Conservation (phyloP, 2,329 filamentous ascomycete genomes). For the Daldinia sp. region DNA sequence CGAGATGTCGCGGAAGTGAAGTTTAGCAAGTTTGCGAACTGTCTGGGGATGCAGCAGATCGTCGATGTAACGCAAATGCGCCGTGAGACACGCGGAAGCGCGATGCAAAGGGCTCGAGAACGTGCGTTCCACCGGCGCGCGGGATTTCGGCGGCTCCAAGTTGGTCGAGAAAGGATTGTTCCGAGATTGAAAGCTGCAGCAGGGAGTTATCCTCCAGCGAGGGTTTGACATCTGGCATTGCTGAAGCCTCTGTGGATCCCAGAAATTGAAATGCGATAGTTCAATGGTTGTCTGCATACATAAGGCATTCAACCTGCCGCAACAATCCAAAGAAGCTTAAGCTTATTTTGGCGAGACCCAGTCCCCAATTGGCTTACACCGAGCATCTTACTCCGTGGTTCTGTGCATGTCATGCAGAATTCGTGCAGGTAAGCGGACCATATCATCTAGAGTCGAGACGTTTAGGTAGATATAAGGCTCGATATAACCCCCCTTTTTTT, state of each 20-base stretch:
- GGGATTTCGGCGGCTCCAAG: conserved; percentile 36
- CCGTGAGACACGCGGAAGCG: conserved; percentile 28
- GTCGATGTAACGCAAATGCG: conserved; percentile 37
- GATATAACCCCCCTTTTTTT: conserved; percentile 33
- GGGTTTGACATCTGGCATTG: conserved; percentile 57
- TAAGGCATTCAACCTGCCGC: conserved; percentile 33
- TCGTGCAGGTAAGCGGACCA: conserved; percentile 34
- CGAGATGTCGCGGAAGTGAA: conserved; percentile 42
- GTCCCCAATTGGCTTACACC: conserved; percentile 42
- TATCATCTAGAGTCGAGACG: conserved; percentile 28
- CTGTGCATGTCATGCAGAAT: conserved; percentile 39
- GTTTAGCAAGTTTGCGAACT: conserved; percentile 32
- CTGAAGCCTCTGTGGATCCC: conserved; percentile 50
- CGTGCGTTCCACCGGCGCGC: conserved; percentile 38
- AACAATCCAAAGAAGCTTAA: conserved; percentile 42
- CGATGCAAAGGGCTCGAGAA: conserved; percentile 34
- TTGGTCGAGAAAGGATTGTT: conserved; percentile 40
- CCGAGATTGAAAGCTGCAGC: conserved; percentile 43
- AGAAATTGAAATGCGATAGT: conserved; percentile 46
- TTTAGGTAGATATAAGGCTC: conserved; percentile 38
- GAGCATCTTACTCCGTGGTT: conserved; percentile 34
- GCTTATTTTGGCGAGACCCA: conserved; percentile 42
- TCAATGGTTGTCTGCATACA: conserved; percentile 47
- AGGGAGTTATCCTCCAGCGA: conserved; percentile 53
- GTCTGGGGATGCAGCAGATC: conserved; percentile 33